Conservation (phyloP, 805 yeast species). For the Candida tibetensis region DNA sequence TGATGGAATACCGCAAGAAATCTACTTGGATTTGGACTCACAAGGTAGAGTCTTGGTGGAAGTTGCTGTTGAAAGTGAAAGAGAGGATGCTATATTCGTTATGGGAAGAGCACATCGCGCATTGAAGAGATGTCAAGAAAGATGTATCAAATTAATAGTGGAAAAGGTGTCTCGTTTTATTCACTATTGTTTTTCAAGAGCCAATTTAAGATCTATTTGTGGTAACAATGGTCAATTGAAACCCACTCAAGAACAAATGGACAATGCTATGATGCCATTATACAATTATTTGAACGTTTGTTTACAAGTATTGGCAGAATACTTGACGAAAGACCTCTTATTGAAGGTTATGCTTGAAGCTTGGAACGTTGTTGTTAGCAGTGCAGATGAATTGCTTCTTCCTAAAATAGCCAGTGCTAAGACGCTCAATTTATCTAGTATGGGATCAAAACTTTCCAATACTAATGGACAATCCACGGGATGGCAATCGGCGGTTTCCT, state of each 20-base stretch:
- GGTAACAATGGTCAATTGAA: conserved; percentile 44
- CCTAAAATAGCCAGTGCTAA: conserved; percentile 62
- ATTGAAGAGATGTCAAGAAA: conserved; percentile 60
- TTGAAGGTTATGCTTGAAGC: conserved; percentile 69
- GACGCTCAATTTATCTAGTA: conserved; percentile 22
- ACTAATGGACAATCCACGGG: conserved; percentile 14
- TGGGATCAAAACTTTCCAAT: conserved; percentile 18
- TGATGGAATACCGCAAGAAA: conserved; percentile 65
- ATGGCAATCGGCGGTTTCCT: conserved; percentile 46
- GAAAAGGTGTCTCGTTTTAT: conserved; percentile 69
- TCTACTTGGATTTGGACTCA: conserved; percentile 56
- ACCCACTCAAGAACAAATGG: conserved; percentile 48
- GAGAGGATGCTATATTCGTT: conserved; percentile 75
- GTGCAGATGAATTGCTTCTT: conserved; percentile 68
- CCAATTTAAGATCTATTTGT: conserved; percentile 55
- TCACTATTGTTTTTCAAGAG: conserved; percentile 52
- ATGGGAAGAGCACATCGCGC: conserved; percentile 74
- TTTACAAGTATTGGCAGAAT: conserved; percentile 59
- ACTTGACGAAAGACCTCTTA: conserved; percentile 53
- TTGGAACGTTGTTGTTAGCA: conserved; percentile 70
- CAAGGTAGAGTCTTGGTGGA: conserved; percentile 68
- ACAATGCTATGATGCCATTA: conserved; percentile 67
- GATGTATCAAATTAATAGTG: conserved; percentile 66
- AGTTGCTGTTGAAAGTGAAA: conserved; percentile 75
- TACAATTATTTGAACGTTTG: conserved; percentile 73